Evolutionary conservation across 805 yeast species (phyloP).

Genomic region (Wickerhamiella brachini): DNA sequence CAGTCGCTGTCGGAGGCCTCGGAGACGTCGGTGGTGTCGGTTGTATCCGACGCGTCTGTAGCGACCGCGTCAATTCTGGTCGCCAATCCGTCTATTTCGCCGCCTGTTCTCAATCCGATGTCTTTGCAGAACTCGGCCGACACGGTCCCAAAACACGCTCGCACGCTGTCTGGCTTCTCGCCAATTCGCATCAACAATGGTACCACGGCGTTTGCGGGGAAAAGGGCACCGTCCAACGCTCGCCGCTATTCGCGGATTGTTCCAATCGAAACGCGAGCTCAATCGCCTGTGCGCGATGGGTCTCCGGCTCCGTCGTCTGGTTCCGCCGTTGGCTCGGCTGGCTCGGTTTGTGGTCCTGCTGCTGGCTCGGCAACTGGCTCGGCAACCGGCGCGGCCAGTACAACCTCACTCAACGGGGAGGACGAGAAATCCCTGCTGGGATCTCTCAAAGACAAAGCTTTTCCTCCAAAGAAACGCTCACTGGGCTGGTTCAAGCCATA

Average conservation of each 20-base stretch:
- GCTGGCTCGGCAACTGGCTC: not conserved
- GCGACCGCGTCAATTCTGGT: no score
- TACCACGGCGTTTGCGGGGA: not conserved
- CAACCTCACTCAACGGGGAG: no score
- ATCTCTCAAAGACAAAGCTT: not conserved
- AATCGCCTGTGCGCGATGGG: not conserved
- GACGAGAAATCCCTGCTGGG: not conserved
- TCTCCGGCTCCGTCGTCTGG: no score
- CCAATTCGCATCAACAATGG: not conserved
- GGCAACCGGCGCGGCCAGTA: not conserved
- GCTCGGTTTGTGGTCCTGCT: no score
- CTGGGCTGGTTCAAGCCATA: constrained; percentile 6
- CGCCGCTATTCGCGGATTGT: constrained; percentile 7
- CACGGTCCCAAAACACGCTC: not conserved
- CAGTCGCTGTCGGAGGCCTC: no score
- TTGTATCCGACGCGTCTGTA: no score
- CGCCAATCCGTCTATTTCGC: no score
- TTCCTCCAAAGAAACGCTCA: constrained; percentile 1
- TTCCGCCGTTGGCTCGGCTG: no score
- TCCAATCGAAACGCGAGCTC: constrained; percentile 2
- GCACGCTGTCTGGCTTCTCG: not conserved
- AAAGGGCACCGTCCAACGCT: not conserved
- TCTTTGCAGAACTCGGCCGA: not conserved
- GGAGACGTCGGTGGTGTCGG: no score
- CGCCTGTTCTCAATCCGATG: no score